Percentiles rank a stretch among this genome's conserved stretches.
These are phyloP conservation scores for Helotiales sp. DNA, from an alignment of 2,329 filamentous ascomycete genomes.

Conservation along the genomic window DNA sequence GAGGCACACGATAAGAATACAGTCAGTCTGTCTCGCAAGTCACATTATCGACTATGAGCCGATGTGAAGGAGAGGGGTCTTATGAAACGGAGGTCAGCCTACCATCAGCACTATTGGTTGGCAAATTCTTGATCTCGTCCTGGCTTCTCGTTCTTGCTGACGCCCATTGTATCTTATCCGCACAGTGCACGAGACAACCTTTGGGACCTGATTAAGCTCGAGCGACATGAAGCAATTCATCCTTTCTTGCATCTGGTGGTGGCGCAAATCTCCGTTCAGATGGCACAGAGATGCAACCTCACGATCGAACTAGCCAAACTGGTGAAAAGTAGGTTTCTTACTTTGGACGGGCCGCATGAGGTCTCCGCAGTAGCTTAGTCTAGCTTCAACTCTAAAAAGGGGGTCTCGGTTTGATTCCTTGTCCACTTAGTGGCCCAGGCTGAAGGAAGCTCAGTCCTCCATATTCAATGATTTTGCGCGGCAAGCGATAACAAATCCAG, in stretches of 20 bases:
- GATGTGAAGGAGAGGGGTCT: background rate
- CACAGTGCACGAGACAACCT: background rate
- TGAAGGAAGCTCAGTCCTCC: background rate
- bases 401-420: constrained; percentile 19
- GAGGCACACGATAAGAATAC: constrained; percentile 3
- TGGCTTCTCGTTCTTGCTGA: constrained; percentile 6
- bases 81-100: constrained; percentile 3
- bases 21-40: background rate
- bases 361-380: background rate
- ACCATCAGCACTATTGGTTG: constrained; percentile 8
- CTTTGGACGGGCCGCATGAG: constrained; percentile 20
- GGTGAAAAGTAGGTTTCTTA: background rate
- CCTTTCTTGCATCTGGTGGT: constrained; percentile 11
- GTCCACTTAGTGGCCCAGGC: background rate
- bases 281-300: background rate
- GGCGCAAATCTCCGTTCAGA: background rate
- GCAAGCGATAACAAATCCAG: constrained; percentile 14
- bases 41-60: constrained; percentile 3
- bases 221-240: constrained; percentile 10
- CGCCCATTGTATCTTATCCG: background rate
- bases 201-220: background rate
- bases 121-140: constrained; percentile 6
- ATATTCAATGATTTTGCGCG: constrained; percentile 18
- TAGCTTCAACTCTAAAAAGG: constrained; percentile 21
- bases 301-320: background rate